Conservation (phyloP, 192 early-diverging fungal species). For the Backusella luteola region DNA sequence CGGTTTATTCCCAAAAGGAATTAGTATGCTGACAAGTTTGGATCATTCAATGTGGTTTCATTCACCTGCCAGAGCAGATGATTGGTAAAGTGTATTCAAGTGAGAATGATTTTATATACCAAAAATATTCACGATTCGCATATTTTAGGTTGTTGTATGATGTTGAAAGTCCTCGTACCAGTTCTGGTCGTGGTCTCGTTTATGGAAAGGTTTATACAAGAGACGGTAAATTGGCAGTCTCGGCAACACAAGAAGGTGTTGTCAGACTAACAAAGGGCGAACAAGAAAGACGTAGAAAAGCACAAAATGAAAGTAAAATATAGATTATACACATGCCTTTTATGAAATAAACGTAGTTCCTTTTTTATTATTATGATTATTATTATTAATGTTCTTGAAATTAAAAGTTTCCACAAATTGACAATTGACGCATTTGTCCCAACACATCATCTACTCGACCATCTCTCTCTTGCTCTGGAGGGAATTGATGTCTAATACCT, state of each 20-base stretch:
- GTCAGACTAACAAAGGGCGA: slow-evolving; percentile 45
- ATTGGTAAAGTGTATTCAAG: slow-evolving; percentile 58
- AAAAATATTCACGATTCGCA: neutral
- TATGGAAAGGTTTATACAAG: slow-evolving; percentile 75
- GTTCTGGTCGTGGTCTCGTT: slow-evolving; percentile 70
- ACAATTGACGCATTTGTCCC: slow-evolving; percentile 84
- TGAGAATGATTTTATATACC: slow-evolving; percentile 4
- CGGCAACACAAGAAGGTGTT: slow-evolving; percentile 86
- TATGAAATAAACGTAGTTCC: neutral
- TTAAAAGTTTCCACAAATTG: slow-evolving; percentile 81
- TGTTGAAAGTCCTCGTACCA: slow-evolving; percentile 69
- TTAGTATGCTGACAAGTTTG: slow-evolving; percentile 63
- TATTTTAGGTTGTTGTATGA: slow-evolving; percentile 66
- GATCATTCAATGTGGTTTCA: slow-evolving; percentile 90
- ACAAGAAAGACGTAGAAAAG: slow-evolving; percentile 6
- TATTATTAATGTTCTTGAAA: too few species aligned
- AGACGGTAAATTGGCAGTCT: slow-evolving; percentile 77
- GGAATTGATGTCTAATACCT: slow-evolving; percentile 57
- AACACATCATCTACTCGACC: slow-evolving; percentile 78
- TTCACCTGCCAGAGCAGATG: slow-evolving; percentile 76
- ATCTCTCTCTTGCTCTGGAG: slow-evolving; percentile 62
- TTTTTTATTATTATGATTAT: neutral
- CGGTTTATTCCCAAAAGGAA: neutral
- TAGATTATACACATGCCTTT: neutral
- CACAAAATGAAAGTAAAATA: neutral